Evolutionary conservation across 352 stramenopile genomes (phyloP).

Genomic region (Phytophthora pistaciae): DNA sequence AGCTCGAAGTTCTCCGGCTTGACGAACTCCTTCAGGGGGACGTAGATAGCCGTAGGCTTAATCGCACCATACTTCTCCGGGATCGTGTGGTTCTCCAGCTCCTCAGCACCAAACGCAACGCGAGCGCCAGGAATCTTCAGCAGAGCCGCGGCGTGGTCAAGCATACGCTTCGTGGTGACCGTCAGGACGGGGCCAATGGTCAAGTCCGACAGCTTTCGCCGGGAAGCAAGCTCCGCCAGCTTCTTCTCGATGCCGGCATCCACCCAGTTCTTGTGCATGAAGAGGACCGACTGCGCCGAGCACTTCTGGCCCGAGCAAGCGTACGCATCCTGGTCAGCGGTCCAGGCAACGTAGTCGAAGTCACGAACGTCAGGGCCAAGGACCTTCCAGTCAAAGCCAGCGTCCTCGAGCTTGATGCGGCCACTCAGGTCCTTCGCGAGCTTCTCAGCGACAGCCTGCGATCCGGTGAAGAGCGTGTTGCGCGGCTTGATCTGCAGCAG

Average conservation of each 20-base stretch:
- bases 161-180: constrained; percentile 96
- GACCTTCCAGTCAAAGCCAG: constrained; percentile 99
- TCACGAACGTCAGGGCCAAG: constrained; percentile 96
- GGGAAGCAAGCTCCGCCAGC: constrained; percentile 89
- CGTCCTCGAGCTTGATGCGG: constrained; percentile 97
- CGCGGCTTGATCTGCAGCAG: constrained; percentile 94
- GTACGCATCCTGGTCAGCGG: constrained; percentile 99
- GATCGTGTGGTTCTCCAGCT: constrained; percentile 94
- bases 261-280: constrained; percentile 98
- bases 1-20: constrained; percentile 95
- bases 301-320: constrained; percentile 99
- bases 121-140: constrained; percentile 95
- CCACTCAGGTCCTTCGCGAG: constrained; percentile 93
- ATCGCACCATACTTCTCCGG: constrained; percentile 96
- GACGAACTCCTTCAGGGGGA: constrained; percentile 96
- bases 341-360: constrained; percentile 98
- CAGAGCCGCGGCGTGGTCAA: constrained; percentile 93
- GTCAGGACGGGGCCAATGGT: constrained; percentile 98
- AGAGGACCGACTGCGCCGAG: constrained; percentile 98
- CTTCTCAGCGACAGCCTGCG: constrained; percentile 93
- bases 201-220: constrained; percentile 94
- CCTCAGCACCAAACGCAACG: constrained; percentile 96
- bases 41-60: constrained; percentile 97
- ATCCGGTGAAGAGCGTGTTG: constrained; percentile 98
- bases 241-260: constrained; percentile 94